Percentiles rank a stretch among this genome's conserved stretches.
phyloP scores from a whole-genome alignment of 2,329 filamentous ascomycete species.

The Penicillium decumbens region DNA sequence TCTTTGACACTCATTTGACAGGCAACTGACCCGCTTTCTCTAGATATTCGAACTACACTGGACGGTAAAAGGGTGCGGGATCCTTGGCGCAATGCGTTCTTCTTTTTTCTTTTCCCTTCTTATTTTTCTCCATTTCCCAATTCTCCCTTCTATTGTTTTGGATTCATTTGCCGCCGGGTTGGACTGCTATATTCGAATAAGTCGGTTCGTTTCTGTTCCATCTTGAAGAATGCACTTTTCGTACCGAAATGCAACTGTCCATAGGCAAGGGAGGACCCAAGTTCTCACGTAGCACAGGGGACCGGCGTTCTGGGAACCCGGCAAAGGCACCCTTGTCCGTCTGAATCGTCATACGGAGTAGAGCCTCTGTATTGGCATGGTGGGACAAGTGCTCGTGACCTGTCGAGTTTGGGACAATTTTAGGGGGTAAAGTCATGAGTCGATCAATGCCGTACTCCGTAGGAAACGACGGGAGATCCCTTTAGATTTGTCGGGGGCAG shows the following conservation, averaged over 20 bases:
- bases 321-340: constrained; percentile 8
- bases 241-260: constrained; percentile 5
- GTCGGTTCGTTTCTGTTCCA: constrained; percentile 10
- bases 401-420: constrained; percentile 8
- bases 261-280: background rate
- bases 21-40: constrained; percentile 9
- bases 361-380: constrained; percentile 6
- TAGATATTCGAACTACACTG: constrained; percentile 39
- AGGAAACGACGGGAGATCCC: background rate
- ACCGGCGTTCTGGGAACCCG: constrained; percentile 7
- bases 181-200: constrained; percentile 12
- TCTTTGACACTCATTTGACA: background rate
- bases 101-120: constrained; percentile 18
- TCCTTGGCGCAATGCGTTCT: constrained; percentile 34
- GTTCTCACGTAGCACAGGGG: background rate
- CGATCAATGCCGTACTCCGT: background rate
- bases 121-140: background rate
- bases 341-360: constrained; percentile 12
- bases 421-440: background rate
- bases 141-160: constrained; percentile 2
- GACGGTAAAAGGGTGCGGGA: constrained; percentile 34
- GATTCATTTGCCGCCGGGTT: constrained; percentile 13
- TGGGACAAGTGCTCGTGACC: background rate
- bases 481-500: background rate
- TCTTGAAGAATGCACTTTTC: constrained; percentile 5